These are phyloP conservation scores for Onygena corvina DNA, from an alignment of 2,329 filamentous ascomycete genomes.

Conservation along the genomic window DNA sequence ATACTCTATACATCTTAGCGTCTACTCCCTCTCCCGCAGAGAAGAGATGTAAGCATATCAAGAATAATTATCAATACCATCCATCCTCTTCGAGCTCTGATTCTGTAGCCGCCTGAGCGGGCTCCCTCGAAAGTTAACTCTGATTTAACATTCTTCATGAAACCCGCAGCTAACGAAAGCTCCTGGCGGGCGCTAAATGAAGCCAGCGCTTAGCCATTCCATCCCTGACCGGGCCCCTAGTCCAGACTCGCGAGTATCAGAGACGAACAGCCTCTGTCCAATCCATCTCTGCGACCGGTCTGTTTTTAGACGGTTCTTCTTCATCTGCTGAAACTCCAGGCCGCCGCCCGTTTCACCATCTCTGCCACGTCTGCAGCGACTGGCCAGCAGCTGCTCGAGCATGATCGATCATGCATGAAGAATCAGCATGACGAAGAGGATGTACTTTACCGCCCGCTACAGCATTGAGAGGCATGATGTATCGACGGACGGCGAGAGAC, in stretches of 20 bases:
- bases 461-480: background rate
- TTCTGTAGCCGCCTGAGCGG: conserved; percentile 2
- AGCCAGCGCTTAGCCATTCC: background rate
- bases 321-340: background rate
- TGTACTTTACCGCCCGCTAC: background rate
- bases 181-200: conserved; percentile 1
- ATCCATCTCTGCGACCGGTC: background rate
- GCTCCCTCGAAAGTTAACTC: background rate
- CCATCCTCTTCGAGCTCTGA: background rate
- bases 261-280: background rate
- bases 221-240: too few relatives aligned
- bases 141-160: too few relatives aligned
- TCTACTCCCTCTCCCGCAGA: background rate
- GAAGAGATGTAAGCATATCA: too few relatives aligned
- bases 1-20: too few relatives aligned
- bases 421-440: too few relatives aligned
- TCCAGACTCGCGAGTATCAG: too few relatives aligned
- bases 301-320: background rate
- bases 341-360: background rate
- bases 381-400: conserved; percentile 5
- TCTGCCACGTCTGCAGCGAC: background rate
- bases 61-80: background rate
- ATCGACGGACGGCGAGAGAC: background rate
- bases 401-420: too few relatives aligned
- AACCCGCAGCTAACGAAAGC: background rate